phyloP scores from a whole-genome alignment of 169 alveolate species.

The Amoebophrya sp. region DNA sequence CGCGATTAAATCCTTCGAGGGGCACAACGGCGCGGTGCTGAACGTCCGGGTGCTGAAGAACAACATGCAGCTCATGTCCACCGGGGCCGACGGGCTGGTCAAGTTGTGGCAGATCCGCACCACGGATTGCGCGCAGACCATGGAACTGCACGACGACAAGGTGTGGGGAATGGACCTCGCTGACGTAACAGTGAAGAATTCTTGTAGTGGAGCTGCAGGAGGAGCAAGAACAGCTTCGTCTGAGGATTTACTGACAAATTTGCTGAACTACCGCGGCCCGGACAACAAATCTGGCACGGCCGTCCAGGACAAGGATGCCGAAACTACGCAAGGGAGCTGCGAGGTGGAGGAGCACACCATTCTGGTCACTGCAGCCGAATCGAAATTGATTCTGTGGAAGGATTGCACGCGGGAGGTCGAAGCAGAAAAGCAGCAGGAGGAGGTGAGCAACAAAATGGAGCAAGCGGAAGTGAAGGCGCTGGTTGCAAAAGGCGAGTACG shows the following conservation, averaged over 20 bases:
- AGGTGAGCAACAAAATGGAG: neutral
- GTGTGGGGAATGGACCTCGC: constrained; percentile 24
- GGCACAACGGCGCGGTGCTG: constrained; percentile 51
- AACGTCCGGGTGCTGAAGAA: constrained; percentile 53
- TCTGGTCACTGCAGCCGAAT: constrained; percentile 29
- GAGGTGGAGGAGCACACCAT: neutral
- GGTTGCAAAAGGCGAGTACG: neutral
- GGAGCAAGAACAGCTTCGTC: too few species aligned
- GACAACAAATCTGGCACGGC: too few species aligned
- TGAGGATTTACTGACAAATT: too few species aligned
- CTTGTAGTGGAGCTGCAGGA: too few species aligned
- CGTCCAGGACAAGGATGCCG: neutral
- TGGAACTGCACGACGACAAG: constrained; percentile 62
- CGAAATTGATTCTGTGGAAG: constrained; percentile 27
- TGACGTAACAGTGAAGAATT: neutral
- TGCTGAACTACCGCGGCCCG: neutral
- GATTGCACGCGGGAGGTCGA: constrained; percentile 28
- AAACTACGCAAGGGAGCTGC: too few species aligned
- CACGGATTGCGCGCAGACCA: constrained; percentile 61
- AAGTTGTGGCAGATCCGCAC: constrained; percentile 74
- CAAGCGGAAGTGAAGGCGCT: constrained; percentile 4
- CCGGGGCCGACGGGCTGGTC: constrained; percentile 65
- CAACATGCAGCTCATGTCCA: constrained; percentile 56
- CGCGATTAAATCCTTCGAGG: neutral
- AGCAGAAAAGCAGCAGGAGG: neutral